Conservation (phyloP, 2,329 filamentous ascomycete species). For the Ophiocordyceps australis region DNA sequence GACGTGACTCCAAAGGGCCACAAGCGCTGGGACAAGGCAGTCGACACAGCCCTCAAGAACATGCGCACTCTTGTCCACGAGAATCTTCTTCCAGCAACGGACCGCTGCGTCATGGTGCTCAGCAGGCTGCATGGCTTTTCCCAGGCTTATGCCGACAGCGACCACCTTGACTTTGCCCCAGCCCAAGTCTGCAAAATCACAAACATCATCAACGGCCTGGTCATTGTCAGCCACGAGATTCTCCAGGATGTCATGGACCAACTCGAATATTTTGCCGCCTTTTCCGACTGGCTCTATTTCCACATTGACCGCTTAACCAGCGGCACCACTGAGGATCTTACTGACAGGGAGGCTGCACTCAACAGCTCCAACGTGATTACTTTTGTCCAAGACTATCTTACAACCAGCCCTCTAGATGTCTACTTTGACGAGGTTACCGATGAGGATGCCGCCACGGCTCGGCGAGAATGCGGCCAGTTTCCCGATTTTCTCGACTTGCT, state of each 20-base stretch:
- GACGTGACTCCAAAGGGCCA: constrained; percentile 50
- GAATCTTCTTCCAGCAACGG: constrained; percentile 74
- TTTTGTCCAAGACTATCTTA: constrained; percentile 60
- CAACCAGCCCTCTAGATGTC: constrained; percentile 42
- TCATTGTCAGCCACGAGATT: constrained; percentile 55
- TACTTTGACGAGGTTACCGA: constrained; percentile 35
- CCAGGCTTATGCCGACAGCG: constrained; percentile 51
- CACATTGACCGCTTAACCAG: constrained; percentile 63
- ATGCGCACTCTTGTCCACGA: constrained; percentile 67
- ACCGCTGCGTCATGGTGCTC: constrained; percentile 65
- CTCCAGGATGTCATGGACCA: constrained; percentile 58
- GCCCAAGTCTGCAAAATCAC: constrained; percentile 44
- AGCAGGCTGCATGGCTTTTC: constrained; percentile 72
- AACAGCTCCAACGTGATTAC: constrained; percentile 55
- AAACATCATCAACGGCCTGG: constrained; percentile 59
- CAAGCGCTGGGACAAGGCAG: constrained; percentile 87
- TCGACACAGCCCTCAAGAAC: constrained; percentile 58
- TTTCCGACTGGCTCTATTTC: constrained; percentile 69
- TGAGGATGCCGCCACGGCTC: constrained; percentile 31
- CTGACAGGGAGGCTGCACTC: constrained; percentile 60
- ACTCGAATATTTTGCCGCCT: constrained; percentile 56
- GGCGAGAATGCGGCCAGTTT: constrained; percentile 23
- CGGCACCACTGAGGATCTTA: constrained; percentile 48
- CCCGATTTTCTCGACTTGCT: constrained; percentile 27
- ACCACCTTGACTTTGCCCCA: constrained; percentile 47